phyloP scores from a whole-genome alignment of 257 asterid species.

The Gentiana straminea region DNA sequence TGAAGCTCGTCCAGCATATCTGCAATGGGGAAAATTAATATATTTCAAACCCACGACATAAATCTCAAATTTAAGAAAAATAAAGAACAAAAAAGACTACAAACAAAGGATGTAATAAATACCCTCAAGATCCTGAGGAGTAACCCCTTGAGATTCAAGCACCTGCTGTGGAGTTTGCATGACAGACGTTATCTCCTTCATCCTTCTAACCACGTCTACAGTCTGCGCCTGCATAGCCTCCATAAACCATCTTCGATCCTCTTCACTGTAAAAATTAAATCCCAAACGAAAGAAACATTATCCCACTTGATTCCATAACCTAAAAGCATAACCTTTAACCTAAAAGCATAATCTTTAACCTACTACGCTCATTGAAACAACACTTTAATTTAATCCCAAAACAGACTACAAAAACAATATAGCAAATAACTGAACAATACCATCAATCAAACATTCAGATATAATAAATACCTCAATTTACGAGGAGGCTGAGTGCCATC shows the following conservation, averaged over 20 bases:
- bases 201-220: conserved; percentile 65
- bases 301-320: not conserved
- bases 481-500: conserved; percentile 62
- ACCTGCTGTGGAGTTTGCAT: conserved; percentile 81
- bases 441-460: not conserved
- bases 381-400: not conserved
- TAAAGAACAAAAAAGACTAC: not conserved
- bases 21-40: conserved; percentile 14
- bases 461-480: conserved; percentile 40
- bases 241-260: conserved; percentile 83
- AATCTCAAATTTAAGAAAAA: not conserved
- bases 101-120: not conserved
- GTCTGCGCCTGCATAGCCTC: conserved; percentile 96
- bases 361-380: not conserved
- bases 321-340: not conserved
- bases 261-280: conserved; percentile 43
- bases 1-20: conserved; percentile 89
- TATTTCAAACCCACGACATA: not conserved
- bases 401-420: not conserved
- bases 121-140: conserved; percentile 81
- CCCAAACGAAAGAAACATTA: not conserved
- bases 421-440: too few species aligned
- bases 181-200: conserved; percentile 84
- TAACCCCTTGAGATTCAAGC: conserved; percentile 73
- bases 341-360: too few species aligned